Conservation (phyloP, 495 filamentous ascomycete genomes). For the Talaromyces proteolyticus region DNA sequence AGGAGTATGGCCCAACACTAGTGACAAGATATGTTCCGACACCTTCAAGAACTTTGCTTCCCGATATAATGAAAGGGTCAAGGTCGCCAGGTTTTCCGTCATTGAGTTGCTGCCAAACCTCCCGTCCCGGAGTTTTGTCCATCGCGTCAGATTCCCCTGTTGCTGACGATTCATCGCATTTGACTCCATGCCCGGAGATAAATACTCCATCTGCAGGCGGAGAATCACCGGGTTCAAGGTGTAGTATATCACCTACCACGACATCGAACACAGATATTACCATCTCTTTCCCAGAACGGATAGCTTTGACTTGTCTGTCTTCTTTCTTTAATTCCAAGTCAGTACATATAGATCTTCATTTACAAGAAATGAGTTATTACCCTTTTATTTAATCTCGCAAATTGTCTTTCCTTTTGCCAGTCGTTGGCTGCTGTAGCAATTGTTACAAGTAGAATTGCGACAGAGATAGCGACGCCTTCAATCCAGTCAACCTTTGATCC, state of each 20-base stretch:
- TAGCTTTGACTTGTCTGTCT: conserved; percentile 70
- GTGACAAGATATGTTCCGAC: conserved; percentile 61
- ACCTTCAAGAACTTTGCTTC: conserved; percentile 60
- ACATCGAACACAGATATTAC: conserved; percentile 69
- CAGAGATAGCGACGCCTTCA: conserved; percentile 73
- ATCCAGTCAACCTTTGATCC: conserved; percentile 64
- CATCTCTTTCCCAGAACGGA: conserved; percentile 68
- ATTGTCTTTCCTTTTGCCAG: conserved; percentile 75
- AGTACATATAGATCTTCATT: not conserved
- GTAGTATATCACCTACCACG: conserved; percentile 66
- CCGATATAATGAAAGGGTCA: conserved; percentile 60
- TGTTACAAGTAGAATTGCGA: conserved; percentile 71
- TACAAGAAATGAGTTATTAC: conserved; percentile 17
- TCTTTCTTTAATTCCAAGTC: conserved; percentile 49
- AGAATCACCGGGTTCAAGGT: conserved; percentile 69
- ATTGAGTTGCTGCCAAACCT: conserved; percentile 52
- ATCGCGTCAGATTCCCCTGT: conserved; percentile 66
- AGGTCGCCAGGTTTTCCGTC: conserved; percentile 52
- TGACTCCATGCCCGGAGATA: conserved; percentile 56
- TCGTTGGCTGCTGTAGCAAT: conserved; percentile 70
- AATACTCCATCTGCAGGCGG: conserved; percentile 58
- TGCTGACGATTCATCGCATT: conserved; percentile 65
- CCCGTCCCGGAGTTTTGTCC: conserved; percentile 55
- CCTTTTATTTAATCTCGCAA: conserved; percentile 69
- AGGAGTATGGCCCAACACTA: conserved; percentile 54